Evolutionary conservation across 2,329 filamentous ascomycete species (phyloP), one percentile per base, ranked within the genome.

Genomic region (Aspergillus latus): DNA sequence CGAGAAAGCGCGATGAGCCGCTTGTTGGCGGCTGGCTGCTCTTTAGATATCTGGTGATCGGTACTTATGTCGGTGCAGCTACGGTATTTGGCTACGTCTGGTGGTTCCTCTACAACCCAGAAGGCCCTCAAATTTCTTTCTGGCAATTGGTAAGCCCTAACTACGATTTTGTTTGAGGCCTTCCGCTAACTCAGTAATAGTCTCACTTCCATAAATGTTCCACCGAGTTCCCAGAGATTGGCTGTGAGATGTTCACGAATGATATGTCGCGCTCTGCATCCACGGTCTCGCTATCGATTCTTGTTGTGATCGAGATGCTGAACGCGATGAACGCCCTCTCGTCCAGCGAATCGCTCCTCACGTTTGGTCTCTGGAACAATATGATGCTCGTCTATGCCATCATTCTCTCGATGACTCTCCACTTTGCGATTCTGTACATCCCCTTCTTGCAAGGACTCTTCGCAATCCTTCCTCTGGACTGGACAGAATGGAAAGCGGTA

Each of bases 301-400:
- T 99, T 15, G 94, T 99, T 45, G 92, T 97, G 59, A 97, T 99
- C 69, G 94, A 99, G 79, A 99, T 99, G 94, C 84, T 99, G 72
- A 99, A 99, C 77, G 94, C 94, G 66, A 93, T 97, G 88, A 99
- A 99, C 72, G 94, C 93, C 0, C 83, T 99, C 32, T 97, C 92
- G 1, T 96, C 92, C 0, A 96, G 90, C 74, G 94, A 99, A 76
- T 96, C 90, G 13, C 85, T 99, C 10, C 77, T 99, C 54, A 97
- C 92, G 2, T 84, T 99, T 60, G 93, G 92, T 8, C 80, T 99
- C n/a, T 97, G 93, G 93, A 86, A 93, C 71, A 99, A 99, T 79
- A 94, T 96, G 88, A 94, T 96, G 83, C 87, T 99, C 15, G 90
- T 99, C 54, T 96, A 96, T 68, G 95, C 94, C 60, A 96, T 99